Evolutionary conservation across 257 asterid species (phyloP), one percentile per base, ranked within the genome.

Genomic region (Solanum appendiculatum): DNA sequence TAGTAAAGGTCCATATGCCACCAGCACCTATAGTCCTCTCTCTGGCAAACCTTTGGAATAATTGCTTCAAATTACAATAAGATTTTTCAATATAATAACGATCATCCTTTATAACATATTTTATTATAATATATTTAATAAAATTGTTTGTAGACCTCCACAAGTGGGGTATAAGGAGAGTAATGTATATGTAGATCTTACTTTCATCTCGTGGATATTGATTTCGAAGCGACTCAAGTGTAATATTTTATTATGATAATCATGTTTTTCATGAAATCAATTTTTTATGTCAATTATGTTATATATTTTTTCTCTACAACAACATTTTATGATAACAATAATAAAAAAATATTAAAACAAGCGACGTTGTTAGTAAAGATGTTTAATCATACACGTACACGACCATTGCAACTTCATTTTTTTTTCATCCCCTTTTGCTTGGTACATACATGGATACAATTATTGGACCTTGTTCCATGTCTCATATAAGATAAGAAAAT

Each of bases 181-280:
- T 48, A 48, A 48, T 0, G 2, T 48, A 5, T 48, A 48, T 5
- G 2, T 21, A 48, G 0, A 15, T 48, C 0, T 48, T 48, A 48
- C 1, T 48, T 2, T 0, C 15, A 48, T 5, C 13, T 48, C 13
- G 3, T 48, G 8, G 21, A 48, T 46, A 48, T 48, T 14, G 1
- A 14, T 48, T 48, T 48, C 0, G 21, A 48, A 48, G 7, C 1
- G 21, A 48, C 7, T 48, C 21, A 48, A 15, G 3, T 48, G 58
- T 0, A 48, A 48, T 5, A 0, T 48, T 48, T 48, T 48, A 15
- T 48, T 46, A 46, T 46, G 56, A 46, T 46, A 46, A 46, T 46
- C 56, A 46, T 46, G 56, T 4, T 14, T 46, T 46, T 14, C 20
- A 2, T 46, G 54, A 6, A 46, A 16, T 46, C 56, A 14, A 46